phyloP scores from a whole-genome alignment of 345 rosid genomes.

The Conringia planisiliqua region DNA sequence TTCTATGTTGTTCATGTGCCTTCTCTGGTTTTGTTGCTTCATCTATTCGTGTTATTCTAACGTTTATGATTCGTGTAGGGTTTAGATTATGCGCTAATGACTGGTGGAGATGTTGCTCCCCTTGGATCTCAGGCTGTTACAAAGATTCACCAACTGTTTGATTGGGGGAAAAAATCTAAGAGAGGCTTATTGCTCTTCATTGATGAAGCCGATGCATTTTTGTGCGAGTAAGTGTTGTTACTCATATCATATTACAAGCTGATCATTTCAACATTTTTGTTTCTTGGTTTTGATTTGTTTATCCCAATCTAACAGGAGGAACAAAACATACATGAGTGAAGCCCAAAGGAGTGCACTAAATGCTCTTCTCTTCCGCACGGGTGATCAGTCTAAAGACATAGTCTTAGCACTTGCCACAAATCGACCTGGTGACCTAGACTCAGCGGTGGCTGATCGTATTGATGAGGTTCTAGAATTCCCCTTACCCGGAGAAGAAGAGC shows the following conservation, averaged over 20 bases:
- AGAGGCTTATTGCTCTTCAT: slow-evolving; percentile 89
- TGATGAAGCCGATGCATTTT: slow-evolving; percentile 98
- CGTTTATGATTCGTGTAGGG: slow-evolving; percentile 48
- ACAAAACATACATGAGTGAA: slow-evolving; percentile 96
- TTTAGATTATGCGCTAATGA: slow-evolving; percentile 98
- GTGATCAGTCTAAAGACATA: slow-evolving; percentile 93
- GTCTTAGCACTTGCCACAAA: slow-evolving; percentile 96
- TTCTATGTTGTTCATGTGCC: not conserved
- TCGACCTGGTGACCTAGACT: slow-evolving; percentile 93
- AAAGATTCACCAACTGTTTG: slow-evolving; percentile 92
- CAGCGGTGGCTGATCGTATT: slow-evolving; percentile 88
- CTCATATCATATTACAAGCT: not conserved
- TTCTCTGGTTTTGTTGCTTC: not conserved
- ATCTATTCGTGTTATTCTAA: not conserved
- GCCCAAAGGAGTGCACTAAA: slow-evolving; percentile 96
- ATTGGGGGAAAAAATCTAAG: slow-evolving; percentile 91
- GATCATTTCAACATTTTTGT: not conserved
- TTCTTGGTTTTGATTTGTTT: slow-evolving; percentile 7
- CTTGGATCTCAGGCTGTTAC: slow-evolving; percentile 98
- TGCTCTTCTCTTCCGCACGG: slow-evolving; percentile 89
- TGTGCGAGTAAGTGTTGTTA: slow-evolving; percentile 79
- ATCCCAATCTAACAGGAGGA: slow-evolving; percentile 53
- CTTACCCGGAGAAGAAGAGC: slow-evolving; percentile 77
- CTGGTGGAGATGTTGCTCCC: slow-evolving; percentile 99
- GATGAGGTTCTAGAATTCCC: slow-evolving; percentile 94